Conservation (phyloP, 2,329 filamentous ascomycete genomes). For the Didymella glomerata region DNA sequence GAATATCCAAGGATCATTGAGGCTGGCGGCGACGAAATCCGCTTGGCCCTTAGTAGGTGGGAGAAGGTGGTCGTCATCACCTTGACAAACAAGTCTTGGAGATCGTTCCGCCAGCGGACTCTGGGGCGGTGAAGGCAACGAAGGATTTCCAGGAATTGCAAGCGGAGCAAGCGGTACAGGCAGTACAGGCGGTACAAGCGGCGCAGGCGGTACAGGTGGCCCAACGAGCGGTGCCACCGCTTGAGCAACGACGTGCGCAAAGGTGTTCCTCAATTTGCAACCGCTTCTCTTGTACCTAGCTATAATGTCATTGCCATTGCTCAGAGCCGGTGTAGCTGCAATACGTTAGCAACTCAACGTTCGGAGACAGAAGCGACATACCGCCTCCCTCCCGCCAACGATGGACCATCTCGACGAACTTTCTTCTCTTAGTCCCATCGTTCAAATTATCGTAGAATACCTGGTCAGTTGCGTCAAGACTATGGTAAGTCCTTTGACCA, state of each 20-base stretch:
- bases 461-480: neutral
- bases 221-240: neutral
- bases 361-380: neutral
- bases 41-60: too few species aligned
- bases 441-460: neutral
- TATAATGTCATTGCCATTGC: neutral
- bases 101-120: slow-evolving; percentile 5
- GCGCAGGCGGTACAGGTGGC: neutral
- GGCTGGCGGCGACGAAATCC: too few species aligned
- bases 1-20: too few species aligned
- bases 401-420: slow-evolving; percentile 1
- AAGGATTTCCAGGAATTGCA: too few species aligned
- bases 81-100: slow-evolving; percentile 2
- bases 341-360: neutral
- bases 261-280: too few species aligned
- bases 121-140: neutral
- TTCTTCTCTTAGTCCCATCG: neutral
- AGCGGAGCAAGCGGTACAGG: too few species aligned
- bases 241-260: neutral
- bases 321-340: neutral
- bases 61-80: too few species aligned
- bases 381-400: neutral
- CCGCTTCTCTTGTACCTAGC: neutral
- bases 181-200: too few species aligned
- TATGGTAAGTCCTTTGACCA: neutral